These are phyloP conservation scores for Candida gigantensis DNA, from an alignment of 1,139 yeast genomes.

Conservation along the genomic window DNA sequence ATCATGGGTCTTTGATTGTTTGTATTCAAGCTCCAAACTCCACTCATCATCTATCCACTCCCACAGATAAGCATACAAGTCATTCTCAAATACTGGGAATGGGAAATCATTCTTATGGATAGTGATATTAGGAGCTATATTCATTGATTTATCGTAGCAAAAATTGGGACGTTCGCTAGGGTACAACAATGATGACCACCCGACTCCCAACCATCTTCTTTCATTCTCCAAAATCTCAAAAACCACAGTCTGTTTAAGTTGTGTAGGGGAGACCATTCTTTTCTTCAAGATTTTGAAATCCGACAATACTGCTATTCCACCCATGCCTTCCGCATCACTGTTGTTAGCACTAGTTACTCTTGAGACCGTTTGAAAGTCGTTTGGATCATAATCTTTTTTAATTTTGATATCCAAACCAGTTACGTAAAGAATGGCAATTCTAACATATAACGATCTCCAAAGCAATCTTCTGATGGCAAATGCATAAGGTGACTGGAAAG, in stretches of 20 bases:
- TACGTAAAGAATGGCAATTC: constrained; percentile 43
- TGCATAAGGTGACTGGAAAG: constrained; percentile 57
- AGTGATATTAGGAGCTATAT: constrained; percentile 30
- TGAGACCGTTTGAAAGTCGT: constrained; percentile 20
- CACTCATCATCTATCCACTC: constrained; percentile 57
- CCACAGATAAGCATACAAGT: constrained; percentile 48
- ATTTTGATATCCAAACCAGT: constrained; percentile 47
- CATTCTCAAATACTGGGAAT: constrained; percentile 51
- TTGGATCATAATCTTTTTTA: constrained; percentile 18
- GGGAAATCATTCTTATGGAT: constrained; percentile 31
- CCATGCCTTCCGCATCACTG: constrained; percentile 26
- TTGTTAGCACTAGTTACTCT: constrained; percentile 26
- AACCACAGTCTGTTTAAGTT: constrained; percentile 46
- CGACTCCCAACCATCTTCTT: constrained; percentile 62
- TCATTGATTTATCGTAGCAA: constrained; percentile 45
- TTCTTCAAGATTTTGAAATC: constrained; percentile 46
- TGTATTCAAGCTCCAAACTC: constrained; percentile 44
- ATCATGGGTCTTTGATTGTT: constrained; percentile 33
- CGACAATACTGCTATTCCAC: constrained; percentile 24
- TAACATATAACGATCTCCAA: constrained; percentile 54
- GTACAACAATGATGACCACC: constrained; percentile 54
- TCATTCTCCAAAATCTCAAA: constrained; percentile 59
- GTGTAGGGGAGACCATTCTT: constrained; percentile 41
- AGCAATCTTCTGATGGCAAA: constrained; percentile 49
- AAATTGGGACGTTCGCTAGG: constrained; percentile 55